These are phyloP conservation scores for Paramecium primaurelia DNA, from an alignment of 73 alveolate species.

Conservation along the genomic window DNA sequence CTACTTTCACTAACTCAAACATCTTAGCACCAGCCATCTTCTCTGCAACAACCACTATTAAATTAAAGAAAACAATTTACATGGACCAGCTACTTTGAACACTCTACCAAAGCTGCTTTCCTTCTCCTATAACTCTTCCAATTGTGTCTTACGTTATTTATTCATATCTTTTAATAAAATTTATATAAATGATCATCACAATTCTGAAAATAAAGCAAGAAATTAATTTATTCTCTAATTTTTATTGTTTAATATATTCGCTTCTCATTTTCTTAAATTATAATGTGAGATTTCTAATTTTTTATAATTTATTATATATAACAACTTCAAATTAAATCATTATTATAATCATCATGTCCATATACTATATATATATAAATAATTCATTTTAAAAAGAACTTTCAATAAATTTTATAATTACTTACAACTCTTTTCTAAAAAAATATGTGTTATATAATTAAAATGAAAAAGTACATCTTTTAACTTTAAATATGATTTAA, in stretches of 20 bases:
- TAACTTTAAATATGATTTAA: too few species aligned
- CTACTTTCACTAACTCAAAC: constrained; percentile 98
- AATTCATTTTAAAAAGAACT: neutral
- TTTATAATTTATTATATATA: neutral
- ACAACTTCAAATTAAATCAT: neutral
- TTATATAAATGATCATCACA: neutral
- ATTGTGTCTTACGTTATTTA: constrained; percentile 45
- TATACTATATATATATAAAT: too few species aligned
- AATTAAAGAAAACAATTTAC: neutral
- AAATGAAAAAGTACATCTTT: neutral
- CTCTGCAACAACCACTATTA: constrained; percentile 94
- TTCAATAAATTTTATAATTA: too few species aligned
- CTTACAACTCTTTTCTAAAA: neutral
- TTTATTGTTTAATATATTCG: neutral
- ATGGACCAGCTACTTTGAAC: constrained; percentile 66
- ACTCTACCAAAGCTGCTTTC: constrained; percentile 60
- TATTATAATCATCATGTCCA: too few species aligned
- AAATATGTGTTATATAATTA: too few species aligned
- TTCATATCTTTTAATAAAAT: constrained; percentile 15
- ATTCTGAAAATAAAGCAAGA: neutral
- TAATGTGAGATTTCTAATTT: neutral
- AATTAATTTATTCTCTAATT: neutral
- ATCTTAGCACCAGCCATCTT: constrained; percentile 99
- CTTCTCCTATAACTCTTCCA: constrained; percentile 57
- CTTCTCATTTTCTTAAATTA: neutral